These are phyloP conservation scores for Atkinsonella hypoxylon DNA, from an alignment of 2,329 filamentous ascomycete genomes.

Conservation along the genomic window DNA sequence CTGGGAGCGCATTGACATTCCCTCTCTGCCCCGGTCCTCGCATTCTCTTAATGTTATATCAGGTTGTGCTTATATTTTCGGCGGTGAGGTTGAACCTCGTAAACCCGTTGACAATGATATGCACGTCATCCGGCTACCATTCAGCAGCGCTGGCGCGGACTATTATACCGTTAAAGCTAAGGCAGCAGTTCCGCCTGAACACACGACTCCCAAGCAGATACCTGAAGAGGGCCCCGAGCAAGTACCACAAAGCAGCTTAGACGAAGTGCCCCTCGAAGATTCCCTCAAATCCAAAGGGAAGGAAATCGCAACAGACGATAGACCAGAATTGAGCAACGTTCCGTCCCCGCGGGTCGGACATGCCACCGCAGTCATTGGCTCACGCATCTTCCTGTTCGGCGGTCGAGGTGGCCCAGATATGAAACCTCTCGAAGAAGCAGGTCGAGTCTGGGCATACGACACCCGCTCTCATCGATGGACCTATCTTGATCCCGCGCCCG, in stretches of 20 bases:
- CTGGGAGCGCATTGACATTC: conserved; percentile 46
- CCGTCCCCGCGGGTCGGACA: conserved; percentile 62
- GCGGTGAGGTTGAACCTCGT: conserved; percentile 57
- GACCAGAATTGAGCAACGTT: conserved; percentile 28
- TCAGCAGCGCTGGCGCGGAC: conserved; percentile 44
- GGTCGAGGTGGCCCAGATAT: conserved; percentile 60
- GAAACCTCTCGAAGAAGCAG: conserved; percentile 60
- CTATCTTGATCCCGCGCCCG: conserved; percentile 43
- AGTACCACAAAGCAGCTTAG: conserved; percentile 22
- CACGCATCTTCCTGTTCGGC: conserved; percentile 69
- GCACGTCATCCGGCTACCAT: conserved; percentile 51
- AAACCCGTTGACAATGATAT: conserved; percentile 63
- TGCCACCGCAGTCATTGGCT: conserved; percentile 54
- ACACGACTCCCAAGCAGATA: not conserved
- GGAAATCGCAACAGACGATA: conserved; percentile 16
- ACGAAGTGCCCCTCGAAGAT: conserved; percentile 28
- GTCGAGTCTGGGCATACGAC: conserved; percentile 66
- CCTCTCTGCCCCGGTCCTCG: conserved; percentile 57
- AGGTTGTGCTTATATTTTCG: conserved; percentile 55
- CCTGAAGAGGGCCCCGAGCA: conserved; percentile 1
- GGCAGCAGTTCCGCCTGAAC: conserved; percentile 18
- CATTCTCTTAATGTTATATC: conserved; percentile 54
- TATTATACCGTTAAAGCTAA: conserved; percentile 44
- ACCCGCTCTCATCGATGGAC: conserved; percentile 53
- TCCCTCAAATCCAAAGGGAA: conserved; percentile 27